Base-by-base conservation (phyloP, 1,139 yeast genomes). In the Candida gigantensis region DNA sequence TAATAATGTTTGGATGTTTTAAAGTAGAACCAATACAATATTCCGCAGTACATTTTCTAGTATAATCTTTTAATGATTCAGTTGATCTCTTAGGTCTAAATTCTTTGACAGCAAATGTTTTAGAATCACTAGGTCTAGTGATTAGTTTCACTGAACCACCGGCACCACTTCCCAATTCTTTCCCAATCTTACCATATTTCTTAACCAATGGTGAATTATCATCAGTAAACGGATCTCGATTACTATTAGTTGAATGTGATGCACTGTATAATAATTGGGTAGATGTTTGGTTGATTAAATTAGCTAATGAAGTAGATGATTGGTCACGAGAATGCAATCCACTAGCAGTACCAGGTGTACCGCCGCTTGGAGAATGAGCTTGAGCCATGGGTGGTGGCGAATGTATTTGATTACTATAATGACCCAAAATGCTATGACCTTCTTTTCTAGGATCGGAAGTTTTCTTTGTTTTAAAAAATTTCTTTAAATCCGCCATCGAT, bases 11-110 rank as follows among this genome's bases (percentile, higher is more conserved):
- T 12, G 96, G 92, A 60, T 92, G 97, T 53, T 87, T 92, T 49
- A 92, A 70, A 4, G 98, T 88, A 6, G 97, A 89, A 0, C 98
- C 98, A 46, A 94, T 88, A 62, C 97, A 90, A 60, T 87, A 92
- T 63, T 94, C 99, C 17, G 97, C 94, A 0, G 97, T 90, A 54
- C 96, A 94, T 59, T 92, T 92, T 55, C 94, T 85, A 10, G 96
- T 83, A 57, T 94, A 94, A 50, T 92, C 97, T 52, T 88, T 85
- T 47, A 82, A 79, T 11, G 85, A 73, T 58, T 94, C 99, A 44
- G 86, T 85, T 21, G 83, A 73, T 52, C 90, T 78, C 44, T 92
- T 77, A 6, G 96, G 84, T 46, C 98, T 73, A 57, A 94, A 94
- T 60, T 94, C 97, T 60, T 94, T 94, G 27, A 94, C 97, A 0